Conservation (phyloP, 768 basidiomycete genomes). For the Rhizopogon sp. region DNA sequence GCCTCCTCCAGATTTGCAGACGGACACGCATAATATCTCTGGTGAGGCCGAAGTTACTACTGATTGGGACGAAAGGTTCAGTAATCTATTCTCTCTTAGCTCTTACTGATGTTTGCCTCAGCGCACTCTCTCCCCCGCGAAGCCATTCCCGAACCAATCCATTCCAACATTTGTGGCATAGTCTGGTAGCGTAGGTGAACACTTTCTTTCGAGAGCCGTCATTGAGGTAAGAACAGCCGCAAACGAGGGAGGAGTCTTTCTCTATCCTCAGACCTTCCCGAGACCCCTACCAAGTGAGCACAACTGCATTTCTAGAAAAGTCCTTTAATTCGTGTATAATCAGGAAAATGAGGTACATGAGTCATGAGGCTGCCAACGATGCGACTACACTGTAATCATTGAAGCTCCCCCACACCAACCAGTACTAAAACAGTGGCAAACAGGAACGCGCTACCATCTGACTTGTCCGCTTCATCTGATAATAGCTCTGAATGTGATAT, state of each 20-base stretch:
- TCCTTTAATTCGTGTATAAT: neutral
- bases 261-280: constrained; percentile 3
- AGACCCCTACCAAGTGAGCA: constrained; percentile 19
- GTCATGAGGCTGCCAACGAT: neutral
- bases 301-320: neutral
- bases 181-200: neutral
- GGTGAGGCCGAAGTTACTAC: neutral
- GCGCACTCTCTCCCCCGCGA: neutral
- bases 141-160: neutral
- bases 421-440: neutral
- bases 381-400: constrained; percentile 5
- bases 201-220: neutral
- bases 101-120: neutral
- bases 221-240: constrained; percentile 8
- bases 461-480: neutral
- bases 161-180: neutral
- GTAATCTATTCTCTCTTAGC: neutral
- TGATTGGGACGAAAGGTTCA: neutral
- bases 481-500: neutral
- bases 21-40: neutral
- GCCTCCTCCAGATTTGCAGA: neutral
- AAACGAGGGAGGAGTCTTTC: constrained; percentile 22
- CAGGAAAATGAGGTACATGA: neutral
- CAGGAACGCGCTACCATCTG: constrained; percentile 1
- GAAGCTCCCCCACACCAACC: neutral